phyloP scores from a whole-genome alignment of 306 rosid species.

The Herpetospermum pedunculosum region DNA sequence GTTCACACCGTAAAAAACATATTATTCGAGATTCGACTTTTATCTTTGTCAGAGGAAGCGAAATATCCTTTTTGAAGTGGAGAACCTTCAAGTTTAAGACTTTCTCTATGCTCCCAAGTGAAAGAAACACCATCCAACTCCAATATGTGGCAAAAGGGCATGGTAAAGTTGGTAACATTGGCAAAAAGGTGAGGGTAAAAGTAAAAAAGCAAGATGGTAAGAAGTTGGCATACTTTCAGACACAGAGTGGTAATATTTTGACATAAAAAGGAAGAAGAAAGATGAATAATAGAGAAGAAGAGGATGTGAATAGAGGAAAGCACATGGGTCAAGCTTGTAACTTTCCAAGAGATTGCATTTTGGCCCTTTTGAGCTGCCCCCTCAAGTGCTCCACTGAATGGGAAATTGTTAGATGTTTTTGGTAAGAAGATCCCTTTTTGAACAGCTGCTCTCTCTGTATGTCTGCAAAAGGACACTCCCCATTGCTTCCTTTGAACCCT shows the following conservation, averaged over 20 bases:
- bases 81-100: neutral
- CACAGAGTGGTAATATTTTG: neutral
- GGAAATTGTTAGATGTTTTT: neutral
- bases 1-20: neutral
- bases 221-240: neutral
- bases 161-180: neutral
- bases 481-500: neutral
- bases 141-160: neutral
- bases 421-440: neutral
- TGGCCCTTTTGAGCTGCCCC: conserved; percentile 2
- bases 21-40: neutral
- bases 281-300: neutral
- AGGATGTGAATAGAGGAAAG: neutral
- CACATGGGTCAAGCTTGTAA: conserved; percentile 8
- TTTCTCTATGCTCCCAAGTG: neutral
- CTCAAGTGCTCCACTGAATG: conserved; percentile 1
- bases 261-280: neutral
- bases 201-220: neutral
- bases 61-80: neutral
- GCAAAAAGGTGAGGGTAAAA: neutral
- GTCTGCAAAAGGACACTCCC: conserved; percentile 1
- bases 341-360: conserved; percentile 10
- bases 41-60: neutral
- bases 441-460: neutral
- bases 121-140: neutral